These are phyloP conservation scores for Casuarina cunninghamiana DNA, from an alignment of 306 rosid species.

Conservation along the genomic window DNA sequence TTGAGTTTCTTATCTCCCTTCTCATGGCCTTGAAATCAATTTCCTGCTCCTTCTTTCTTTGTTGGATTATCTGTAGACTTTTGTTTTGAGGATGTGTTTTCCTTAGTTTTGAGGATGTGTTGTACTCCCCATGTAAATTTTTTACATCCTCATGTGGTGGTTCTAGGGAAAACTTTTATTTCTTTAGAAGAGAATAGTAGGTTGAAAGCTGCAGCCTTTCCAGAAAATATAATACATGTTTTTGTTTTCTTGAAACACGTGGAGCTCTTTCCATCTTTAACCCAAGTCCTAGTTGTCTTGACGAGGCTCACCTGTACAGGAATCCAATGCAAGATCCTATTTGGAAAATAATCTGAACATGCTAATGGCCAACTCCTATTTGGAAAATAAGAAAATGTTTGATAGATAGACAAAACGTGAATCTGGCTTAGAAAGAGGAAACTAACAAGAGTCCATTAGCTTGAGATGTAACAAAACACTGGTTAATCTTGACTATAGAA, in stretches of 20 bases:
- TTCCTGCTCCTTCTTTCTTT: neutral
- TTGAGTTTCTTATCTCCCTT: neutral
- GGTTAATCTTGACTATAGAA: neutral
- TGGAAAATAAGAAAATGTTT: neutral
- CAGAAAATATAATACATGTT: neutral
- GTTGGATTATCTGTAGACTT: neutral
- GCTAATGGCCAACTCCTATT: neutral
- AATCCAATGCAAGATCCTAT: no score
- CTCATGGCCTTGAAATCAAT: neutral
- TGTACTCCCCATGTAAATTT: neutral
- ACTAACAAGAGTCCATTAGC: neutral
- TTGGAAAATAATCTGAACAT: neutral
- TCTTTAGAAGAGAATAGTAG: neutral
- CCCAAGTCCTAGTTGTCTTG: neutral
- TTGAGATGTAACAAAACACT: neutral
- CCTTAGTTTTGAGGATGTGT: neutral
- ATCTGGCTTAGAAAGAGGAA: neutral
- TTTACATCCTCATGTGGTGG: neutral
- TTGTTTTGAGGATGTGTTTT: neutral
- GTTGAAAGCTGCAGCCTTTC: neutral
- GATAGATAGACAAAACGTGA: neutral
- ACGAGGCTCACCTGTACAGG: neutral
- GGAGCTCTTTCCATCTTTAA: neutral
- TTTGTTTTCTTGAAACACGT: neutral
- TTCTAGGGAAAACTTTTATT: neutral